Percentiles rank a stretch among this genome's conserved stretches.
These are phyloP conservation scores for Paecilomyces fulvus DNA, from an alignment of 2,329 filamentous ascomycete species.

Conservation along the genomic window DNA sequence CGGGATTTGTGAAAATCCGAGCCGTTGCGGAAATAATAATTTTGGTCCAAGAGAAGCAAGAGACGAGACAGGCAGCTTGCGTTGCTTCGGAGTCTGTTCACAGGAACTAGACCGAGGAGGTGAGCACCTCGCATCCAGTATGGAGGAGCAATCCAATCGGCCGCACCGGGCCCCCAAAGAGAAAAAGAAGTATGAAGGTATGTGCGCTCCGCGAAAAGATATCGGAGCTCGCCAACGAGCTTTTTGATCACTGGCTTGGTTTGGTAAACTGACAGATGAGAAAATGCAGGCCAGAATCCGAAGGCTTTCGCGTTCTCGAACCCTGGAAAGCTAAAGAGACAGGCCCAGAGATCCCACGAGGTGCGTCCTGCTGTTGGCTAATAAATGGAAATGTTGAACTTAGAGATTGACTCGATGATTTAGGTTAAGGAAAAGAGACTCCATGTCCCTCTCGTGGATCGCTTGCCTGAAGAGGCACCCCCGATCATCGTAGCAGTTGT, in stretches of 20 bases:
- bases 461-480: slow-evolving; percentile 88
- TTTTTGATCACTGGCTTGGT: not conserved
- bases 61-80: slow-evolving; percentile 8
- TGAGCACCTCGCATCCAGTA: slow-evolving; percentile 31
- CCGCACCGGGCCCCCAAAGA: slow-evolving; percentile 81
- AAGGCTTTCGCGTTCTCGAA: slow-evolving; percentile 84
- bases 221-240: not conserved
- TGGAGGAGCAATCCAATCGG: slow-evolving; percentile 78
- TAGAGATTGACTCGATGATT: slow-evolving; percentile 3
- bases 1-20: slow-evolving; percentile 15
- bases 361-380: slow-evolving; percentile 23
- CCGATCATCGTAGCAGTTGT: slow-evolving; percentile 90
- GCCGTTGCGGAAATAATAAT: slow-evolving; percentile 23
- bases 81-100: slow-evolving; percentile 8
- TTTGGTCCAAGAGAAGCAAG: slow-evolving; percentile 17
- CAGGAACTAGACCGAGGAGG: slow-evolving; percentile 10
- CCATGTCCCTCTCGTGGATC: slow-evolving; percentile 93
- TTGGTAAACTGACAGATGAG: not conserved
- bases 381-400: not conserved
- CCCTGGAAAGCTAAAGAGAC: slow-evolving; percentile 69
- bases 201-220: slow-evolving; percentile 16
- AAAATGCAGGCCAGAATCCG: slow-evolving; percentile 59
- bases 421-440: slow-evolving; percentile 91
- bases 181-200: slow-evolving; percentile 67
- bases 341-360: slow-evolving; percentile 50